Conservation (phyloP, 441 rosid species). For the Adansonia gregorii region DNA sequence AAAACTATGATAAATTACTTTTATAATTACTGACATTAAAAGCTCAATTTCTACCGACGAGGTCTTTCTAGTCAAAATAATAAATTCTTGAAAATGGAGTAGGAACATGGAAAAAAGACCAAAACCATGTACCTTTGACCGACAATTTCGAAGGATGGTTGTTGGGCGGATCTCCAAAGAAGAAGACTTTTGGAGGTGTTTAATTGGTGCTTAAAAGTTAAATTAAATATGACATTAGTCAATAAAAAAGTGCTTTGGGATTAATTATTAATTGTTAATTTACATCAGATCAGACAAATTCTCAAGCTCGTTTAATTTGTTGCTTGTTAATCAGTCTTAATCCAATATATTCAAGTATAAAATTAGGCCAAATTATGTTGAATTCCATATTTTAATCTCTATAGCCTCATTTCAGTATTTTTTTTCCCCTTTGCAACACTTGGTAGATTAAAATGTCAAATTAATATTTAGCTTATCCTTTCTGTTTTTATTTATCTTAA, state of each 20-base stretch:
- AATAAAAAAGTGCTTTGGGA: background rate
- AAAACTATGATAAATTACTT: too few relatives aligned
- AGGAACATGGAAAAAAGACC: background rate
- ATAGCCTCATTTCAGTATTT: background rate
- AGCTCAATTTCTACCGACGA: too few relatives aligned
- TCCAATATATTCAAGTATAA: background rate
- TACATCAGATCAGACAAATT: too few relatives aligned
- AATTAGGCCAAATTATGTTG: background rate
- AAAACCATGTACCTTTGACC: slow-evolving; percentile 20
- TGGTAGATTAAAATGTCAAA: too few relatives aligned
- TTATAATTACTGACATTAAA: too few relatives aligned
- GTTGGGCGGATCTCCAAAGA: background rate
- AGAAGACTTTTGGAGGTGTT: background rate
- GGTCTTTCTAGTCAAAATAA: background rate
- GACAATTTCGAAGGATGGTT: slow-evolving; percentile 26
- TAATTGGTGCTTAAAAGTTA: slow-evolving; percentile 18
- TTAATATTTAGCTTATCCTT: too few relatives aligned
- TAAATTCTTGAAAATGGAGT: background rate
- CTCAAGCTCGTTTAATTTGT: too few relatives aligned
- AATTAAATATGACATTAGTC: background rate
- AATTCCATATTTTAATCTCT: background rate
- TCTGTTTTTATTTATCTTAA: too few relatives aligned
- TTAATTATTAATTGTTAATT: background rate
- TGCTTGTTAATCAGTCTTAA: too few relatives aligned
- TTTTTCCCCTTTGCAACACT: too few relatives aligned